Conservation (phyloP, 257 asterid species). For the Lavandula angustifolia region DNA sequence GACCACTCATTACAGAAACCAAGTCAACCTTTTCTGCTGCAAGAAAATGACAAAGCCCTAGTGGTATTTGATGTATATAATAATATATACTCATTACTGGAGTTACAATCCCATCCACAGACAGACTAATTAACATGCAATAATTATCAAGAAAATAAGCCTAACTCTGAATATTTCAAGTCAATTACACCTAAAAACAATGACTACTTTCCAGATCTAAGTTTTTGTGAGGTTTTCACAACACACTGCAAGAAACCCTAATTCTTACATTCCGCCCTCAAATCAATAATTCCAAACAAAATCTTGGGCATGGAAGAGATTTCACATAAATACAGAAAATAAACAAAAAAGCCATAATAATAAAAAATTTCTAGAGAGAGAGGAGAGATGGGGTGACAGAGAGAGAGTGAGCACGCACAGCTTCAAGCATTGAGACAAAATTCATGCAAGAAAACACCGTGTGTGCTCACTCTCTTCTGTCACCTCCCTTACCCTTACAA, state of each 20-base stretch:
- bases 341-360: not conserved
- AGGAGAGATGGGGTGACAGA: slow-evolving; percentile 47
- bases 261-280: not conserved
- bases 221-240: not conserved
- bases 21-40: slow-evolving; percentile 24
- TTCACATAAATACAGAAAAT: not conserved
- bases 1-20: not conserved
- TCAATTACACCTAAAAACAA: not conserved
- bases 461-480: slow-evolving; percentile 78
- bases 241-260: slow-evolving; percentile 25
- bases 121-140: not conserved
- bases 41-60: slow-evolving; percentile 7
- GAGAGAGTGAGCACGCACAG: slow-evolving; percentile 66
- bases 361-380: not conserved
- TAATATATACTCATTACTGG: not conserved
- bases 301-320: not conserved
- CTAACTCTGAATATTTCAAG: not conserved
- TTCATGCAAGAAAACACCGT: slow-evolving; percentile 54
- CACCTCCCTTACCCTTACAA: slow-evolving; percentile 45
- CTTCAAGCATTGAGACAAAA: slow-evolving; percentile 38
- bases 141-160: not conserved
- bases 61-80: not conserved
- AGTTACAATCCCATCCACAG: not conserved
- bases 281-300: not conserved
- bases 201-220: slow-evolving; percentile 7